A percentile compares a stretch with the other conserved stretches of the same genome.
Conservation (phyloP, 306 rosid genomes). For the Trifolium repens region DNA sequence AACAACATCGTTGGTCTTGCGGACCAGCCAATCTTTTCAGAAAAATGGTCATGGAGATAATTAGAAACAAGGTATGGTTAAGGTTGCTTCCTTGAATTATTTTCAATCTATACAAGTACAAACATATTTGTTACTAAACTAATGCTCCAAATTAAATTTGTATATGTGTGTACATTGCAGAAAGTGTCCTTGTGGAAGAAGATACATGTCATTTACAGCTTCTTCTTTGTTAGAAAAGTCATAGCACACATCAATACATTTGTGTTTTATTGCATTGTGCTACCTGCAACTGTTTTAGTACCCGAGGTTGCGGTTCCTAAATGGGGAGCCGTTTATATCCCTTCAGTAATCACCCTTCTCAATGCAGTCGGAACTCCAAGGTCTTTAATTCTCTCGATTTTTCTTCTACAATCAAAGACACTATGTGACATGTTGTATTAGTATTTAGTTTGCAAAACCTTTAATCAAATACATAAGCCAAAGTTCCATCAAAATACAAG, state of each 20-base stretch:
- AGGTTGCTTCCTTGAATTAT: background rate
- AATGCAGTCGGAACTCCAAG: slow-evolving; percentile 94
- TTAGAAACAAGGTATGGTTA: slow-evolving; percentile 70
- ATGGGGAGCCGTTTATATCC: slow-evolving; percentile 95
- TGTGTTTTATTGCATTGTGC: slow-evolving; percentile 76
- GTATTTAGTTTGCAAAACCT: no score
- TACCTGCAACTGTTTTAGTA: slow-evolving; percentile 88
- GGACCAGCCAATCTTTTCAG: slow-evolving; percentile 98
- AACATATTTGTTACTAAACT: background rate
- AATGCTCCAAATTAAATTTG: background rate
- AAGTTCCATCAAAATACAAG: slow-evolving; percentile 2
- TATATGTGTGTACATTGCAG: slow-evolving; percentile 53
- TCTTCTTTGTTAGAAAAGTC: slow-evolving; percentile 92
- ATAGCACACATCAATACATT: slow-evolving; percentile 86
- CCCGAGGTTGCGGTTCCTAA: slow-evolving; percentile 87
- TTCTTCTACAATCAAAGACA: background rate
- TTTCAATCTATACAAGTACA: background rate
- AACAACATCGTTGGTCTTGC: slow-evolving; percentile 98
- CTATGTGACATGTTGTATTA: background rate
- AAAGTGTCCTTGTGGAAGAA: slow-evolving; percentile 91
- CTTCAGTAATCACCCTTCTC: slow-evolving; percentile 77
- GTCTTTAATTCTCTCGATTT: slow-evolving; percentile 44
- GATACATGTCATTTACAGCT: slow-evolving; percentile 86
- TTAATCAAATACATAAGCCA: background rate
- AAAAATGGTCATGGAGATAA: slow-evolving; percentile 83